phyloP scores from a whole-genome alignment of 371 early-diverging fungal species.

The Mortierella polycephala region DNA sequence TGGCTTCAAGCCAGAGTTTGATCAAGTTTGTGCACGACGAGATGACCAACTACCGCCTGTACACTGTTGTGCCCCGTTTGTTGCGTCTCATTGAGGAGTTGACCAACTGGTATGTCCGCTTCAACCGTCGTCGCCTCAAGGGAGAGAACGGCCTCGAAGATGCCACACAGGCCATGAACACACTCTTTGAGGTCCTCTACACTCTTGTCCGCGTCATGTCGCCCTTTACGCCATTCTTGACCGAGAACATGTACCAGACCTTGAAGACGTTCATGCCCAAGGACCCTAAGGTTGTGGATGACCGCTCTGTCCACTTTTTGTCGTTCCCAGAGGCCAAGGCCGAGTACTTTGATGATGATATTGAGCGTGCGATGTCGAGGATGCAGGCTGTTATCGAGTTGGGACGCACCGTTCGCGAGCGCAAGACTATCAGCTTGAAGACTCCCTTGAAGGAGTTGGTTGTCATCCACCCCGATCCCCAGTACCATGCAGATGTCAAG shows the following conservation, averaged over 20 bases:
- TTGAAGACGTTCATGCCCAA: conserved; percentile 81
- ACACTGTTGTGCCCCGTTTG: conserved; percentile 95
- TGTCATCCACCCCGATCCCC: conserved; percentile 89
- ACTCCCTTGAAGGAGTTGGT: conserved; percentile 96
- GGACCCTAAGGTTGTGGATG: conserved; percentile 74
- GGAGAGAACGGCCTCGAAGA: conserved; percentile 93
- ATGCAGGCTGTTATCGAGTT: conserved; percentile 99
- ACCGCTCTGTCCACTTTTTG: conserved; percentile 92
- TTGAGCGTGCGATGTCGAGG: conserved; percentile 93
- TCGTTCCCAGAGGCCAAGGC: conserved; percentile 92
- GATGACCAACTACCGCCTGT: conserved; percentile 96
- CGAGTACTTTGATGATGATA: conserved; percentile 95
- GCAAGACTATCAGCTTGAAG: conserved; percentile 95
- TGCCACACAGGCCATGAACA: conserved; percentile 85
- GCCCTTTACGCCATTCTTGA: conserved; percentile 99
- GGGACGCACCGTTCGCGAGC: conserved; percentile 96
- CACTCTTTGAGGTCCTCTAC: conserved; percentile 94
- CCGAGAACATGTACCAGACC: conserved; percentile 98
- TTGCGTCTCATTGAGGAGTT: conserved; percentile 95
- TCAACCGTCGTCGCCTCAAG: conserved; percentile 98
- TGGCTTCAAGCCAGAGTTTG: conserved; percentile 94
- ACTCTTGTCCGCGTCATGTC: conserved; percentile 96
- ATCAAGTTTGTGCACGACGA: conserved; percentile 92
- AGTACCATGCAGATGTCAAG: conserved; percentile 90
- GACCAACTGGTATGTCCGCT: conserved; percentile 99